Evolutionary conservation across 2,329 filamentous ascomycete species (phyloP), one percentile per base, ranked within the genome.

Genomic region (Ceratocystis harringtonii): DNA sequence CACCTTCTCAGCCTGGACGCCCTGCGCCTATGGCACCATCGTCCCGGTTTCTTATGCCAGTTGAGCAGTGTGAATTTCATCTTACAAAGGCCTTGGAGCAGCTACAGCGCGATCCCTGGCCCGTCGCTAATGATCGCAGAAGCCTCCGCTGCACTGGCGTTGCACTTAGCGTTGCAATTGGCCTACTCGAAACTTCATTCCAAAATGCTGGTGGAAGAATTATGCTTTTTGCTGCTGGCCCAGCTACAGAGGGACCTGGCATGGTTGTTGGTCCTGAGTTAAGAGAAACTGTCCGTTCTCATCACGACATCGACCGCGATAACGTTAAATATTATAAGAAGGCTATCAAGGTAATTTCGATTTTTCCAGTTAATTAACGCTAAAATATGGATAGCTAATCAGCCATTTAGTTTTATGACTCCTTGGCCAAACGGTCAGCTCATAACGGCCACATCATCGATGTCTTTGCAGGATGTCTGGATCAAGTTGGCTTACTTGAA

Each of bases 321-420:
- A 96, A 96, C 74, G 95, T 96, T 78, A 99, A 99, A 76, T 96
- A 97, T 78, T 97, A 95, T 79, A 99, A 99, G 81, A 99, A 99
- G 78, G 94, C 94, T 25, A 77, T 96, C 62, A 99, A 97, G 84
- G 88, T 90, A 75, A 67, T 15, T 41, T 41, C 36, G 36, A 41
- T 15, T 41, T 12, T 12, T 3, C 12, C 12, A 5, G 36, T 41
- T 5, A 12, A 12, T 12, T 41, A 1, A 12, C 10, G 36, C 12
- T 41, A 41, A 10, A 41, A 41, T 15, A 41, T 10, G 36, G 36
- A 3, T 41, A 41, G 3, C 36, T 41, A 41, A 41, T 15, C 36
- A 41, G 12, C 10, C 4, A 41, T 8, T 6, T 73, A 92, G 86
- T 97, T 96, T 76, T 99, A 97, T 74, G 94, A 99, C 69, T 88